phyloP scores from a whole-genome alignment of 1,284 basidiomycete genomes.

The Cryptococcus floricola region DNA sequence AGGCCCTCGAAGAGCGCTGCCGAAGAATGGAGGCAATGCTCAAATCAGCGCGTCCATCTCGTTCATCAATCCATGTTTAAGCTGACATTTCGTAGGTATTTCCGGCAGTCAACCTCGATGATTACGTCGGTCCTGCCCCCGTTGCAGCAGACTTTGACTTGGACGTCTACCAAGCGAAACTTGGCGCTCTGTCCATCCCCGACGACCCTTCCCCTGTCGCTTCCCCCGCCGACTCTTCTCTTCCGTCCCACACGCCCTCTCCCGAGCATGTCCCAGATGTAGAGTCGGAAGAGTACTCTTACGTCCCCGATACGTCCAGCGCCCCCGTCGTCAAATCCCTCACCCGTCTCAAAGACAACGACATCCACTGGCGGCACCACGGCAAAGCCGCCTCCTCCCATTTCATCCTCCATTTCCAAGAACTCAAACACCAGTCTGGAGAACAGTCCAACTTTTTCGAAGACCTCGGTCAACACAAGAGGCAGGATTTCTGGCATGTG shows the following conservation, averaged over 20 bases:
- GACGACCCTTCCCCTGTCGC: no score
- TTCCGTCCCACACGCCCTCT: conserved; percentile 3
- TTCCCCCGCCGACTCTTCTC: no score
- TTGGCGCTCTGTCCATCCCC: no score
- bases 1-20: no score
- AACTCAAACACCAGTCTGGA: conserved; percentile 53
- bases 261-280: conserved; percentile 20
- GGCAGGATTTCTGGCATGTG: conserved; percentile 44
- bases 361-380: conserved; percentile 57
- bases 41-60: no score
- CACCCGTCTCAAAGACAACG: conserved; percentile 33
- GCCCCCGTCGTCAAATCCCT: conserved; percentile 27
- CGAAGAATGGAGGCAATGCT: no score
- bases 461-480: conserved; percentile 27
- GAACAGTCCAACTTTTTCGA: conserved; percentile 23
- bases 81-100: no score
- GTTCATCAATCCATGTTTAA: no score
- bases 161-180: no score
- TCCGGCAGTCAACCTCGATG: no score
- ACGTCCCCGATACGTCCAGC: conserved; percentile 8
- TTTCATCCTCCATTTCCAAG: conserved; percentile 62
- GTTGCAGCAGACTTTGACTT: no score
- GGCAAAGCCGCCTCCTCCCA: conserved; percentile 67
- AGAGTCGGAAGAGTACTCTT: conserved; percentile 18
- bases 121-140: no score